Evolutionary conservation across 2,329 filamentous ascomycete species (phyloP).

Genomic region (Sordariomycetes sp.): DNA sequence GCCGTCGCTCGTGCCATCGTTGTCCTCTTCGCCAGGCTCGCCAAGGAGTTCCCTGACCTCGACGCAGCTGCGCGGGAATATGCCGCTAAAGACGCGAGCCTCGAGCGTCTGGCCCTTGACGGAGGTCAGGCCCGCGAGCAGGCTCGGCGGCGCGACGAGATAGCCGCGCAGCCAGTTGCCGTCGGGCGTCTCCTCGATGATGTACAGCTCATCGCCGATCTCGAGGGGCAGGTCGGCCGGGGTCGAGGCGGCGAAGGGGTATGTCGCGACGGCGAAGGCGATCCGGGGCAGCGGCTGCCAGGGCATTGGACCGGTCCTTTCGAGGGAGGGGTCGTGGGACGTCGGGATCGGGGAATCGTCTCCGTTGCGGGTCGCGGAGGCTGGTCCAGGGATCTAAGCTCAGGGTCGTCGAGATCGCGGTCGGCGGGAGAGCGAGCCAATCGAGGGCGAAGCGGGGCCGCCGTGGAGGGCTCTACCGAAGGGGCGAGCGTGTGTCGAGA

Average conservation of each 20-base stretch:
- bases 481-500: not conserved
- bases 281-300: conserved; percentile 96
- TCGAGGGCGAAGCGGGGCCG: not conserved
- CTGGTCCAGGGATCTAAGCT: not conserved
- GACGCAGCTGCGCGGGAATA: conserved; percentile 89
- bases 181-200: conserved; percentile 91
- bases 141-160: conserved; percentile 81
- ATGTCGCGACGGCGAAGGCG: conserved; percentile 93
- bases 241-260: conserved; percentile 78
- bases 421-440: not conserved
- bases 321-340: not conserved
- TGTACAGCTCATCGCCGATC: conserved; percentile 96
- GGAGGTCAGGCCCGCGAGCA: conserved; percentile 83
- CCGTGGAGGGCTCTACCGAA: not conserved
- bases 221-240: conserved; percentile 90
- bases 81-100: conserved; percentile 94
- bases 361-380: not conserved
- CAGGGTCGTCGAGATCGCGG: not conserved
- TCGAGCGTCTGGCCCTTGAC: conserved; percentile 88
- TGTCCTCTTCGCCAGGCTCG: conserved; percentile 46
- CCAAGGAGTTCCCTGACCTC: conserved; percentile 88
- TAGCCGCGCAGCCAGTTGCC: conserved; percentile 93
- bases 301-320: conserved; percentile 49
- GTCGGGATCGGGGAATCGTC: not conserved
- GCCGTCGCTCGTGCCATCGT: conserved; percentile 22